Evolutionary conservation across 768 basidiomycete genomes (phyloP).

Genomic region (Wakefieldia striispora): DNA sequence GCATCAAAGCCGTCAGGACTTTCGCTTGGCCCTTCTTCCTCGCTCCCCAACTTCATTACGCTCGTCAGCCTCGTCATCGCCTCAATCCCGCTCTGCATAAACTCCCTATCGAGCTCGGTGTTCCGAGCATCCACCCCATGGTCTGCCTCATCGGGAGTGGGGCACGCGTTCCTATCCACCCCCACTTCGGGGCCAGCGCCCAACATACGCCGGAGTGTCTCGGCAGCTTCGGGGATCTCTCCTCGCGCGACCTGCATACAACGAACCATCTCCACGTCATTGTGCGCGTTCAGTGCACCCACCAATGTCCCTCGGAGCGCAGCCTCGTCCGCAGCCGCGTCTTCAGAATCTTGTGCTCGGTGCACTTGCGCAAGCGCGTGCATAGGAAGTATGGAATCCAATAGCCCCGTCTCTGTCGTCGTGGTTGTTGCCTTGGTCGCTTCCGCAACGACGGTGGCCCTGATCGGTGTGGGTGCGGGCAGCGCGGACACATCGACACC

Average conservation of each 20-base stretch:
- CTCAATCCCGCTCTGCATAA: slow-evolving; percentile 71
- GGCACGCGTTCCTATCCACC: neutral
- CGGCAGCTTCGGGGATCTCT: slow-evolving; percentile 25
- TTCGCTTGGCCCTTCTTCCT: neutral
- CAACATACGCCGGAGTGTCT: slow-evolving; percentile 22
- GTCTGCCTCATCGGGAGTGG: neutral
- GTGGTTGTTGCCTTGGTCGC: neutral
- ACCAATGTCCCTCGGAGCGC: slow-evolving; percentile 20
- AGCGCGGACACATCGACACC: neutral
- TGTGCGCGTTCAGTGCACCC: slow-evolving; percentile 12
- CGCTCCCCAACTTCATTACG: neutral
- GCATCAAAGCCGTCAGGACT: neutral
- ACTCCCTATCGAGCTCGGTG: slow-evolving; percentile 49
- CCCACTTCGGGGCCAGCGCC: neutral
- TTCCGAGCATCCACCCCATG: neutral
- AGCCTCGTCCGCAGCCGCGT: slow-evolving; percentile 22
- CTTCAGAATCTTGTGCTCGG: slow-evolving; percentile 21
- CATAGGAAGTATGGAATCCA: neutral
- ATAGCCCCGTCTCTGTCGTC: neutral
- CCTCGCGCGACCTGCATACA: slow-evolving; percentile 20
- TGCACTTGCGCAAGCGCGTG: slow-evolving; percentile 18
- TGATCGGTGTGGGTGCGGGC: slow-evolving; percentile 12
- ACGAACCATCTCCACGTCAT: slow-evolving; percentile 22
- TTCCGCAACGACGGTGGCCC: slow-evolving; percentile 6
- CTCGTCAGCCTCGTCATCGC: slow-evolving; percentile 62